Base-by-base conservation (phyloP, 139 green algal species). In the Auxenochlorella protothecoides region DNA sequence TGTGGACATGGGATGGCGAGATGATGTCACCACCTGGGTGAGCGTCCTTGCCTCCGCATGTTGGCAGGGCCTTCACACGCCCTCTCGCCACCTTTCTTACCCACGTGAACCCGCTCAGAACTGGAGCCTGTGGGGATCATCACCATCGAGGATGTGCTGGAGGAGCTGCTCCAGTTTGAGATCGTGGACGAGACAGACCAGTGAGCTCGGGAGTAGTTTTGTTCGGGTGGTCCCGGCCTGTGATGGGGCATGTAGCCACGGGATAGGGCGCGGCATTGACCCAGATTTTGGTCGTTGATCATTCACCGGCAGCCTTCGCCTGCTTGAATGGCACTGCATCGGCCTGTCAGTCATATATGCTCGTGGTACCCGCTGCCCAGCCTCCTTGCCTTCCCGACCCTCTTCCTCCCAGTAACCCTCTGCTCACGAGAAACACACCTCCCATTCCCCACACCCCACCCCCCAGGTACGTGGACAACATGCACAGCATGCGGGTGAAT, bases 161-260 rank as follows among this genome's bases (percentile, higher is more conserved):
- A 84, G 63, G 79, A 84, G 71, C 74, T 83, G 56, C 72, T 81
- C 7, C 55, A 78, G 59, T 69, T 77, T 27, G 83, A 90, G 70
- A 89, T 90, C 27, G 63, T 89, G 63, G 85, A 90, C 62, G 85
- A 90, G 69, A 90, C 84, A 9, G 85, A 90, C 70, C 71, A 80
- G 61, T 83, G 73, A 60, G 27, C 27, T 44, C 27, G 27, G 27
- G 27, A 44, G 27, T 44, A 44, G 27, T 44, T 44, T 44, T 44
- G 27, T 44, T 44, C 27, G 27, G 27, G 27, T 1, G 1, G 27
- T 44, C 27, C 27, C 27, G 27, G 27, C 27, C 27, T 44, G 27
- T 44, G 0, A 44, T 44, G 27, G 27, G 27, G 27, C 27, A 44
- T 44, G 27, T 44, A 44, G 27, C 1, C 27, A 44, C 27, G 27